These are phyloP conservation scores for Fusarium keratoplasticum DNA, from an alignment of 2,329 filamentous ascomycete species.

Conservation along the genomic window DNA sequence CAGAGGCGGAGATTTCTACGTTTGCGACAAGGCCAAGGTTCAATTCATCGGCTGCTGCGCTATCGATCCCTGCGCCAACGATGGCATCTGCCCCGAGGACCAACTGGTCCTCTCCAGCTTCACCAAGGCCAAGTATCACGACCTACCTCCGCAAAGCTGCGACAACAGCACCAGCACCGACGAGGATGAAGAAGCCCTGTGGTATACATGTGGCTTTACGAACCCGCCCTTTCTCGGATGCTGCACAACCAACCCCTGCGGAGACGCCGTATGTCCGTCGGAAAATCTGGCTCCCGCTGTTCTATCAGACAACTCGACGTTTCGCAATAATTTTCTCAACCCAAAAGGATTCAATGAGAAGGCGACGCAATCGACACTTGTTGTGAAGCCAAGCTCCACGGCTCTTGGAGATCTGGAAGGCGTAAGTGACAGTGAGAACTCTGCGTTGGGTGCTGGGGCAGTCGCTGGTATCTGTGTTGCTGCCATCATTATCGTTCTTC, in stretches of 20 bases:
- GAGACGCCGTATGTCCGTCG: neutral
- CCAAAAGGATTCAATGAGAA: neutral
- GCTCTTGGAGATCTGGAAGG: neutral
- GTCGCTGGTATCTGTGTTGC: neutral
- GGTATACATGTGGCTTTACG: constrained; percentile 47
- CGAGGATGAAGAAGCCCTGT: constrained; percentile 28
- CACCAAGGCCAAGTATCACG: constrained; percentile 38
- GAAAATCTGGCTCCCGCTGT: neutral
- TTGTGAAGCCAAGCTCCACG: neutral
- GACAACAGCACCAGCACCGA: neutral
- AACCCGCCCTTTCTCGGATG: constrained; percentile 52
- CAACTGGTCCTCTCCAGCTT: constrained; percentile 44
- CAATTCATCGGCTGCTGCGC: constrained; percentile 55
- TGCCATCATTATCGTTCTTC: neutral
- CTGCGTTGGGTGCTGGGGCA: neutral
- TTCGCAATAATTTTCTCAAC: neutral
- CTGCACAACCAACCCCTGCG: constrained; percentile 41
- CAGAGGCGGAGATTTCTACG: constrained; percentile 49
- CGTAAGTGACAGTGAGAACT: neutral
- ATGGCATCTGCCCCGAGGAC: constrained; percentile 43
- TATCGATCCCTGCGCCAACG: constrained; percentile 46
- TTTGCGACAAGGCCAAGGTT: constrained; percentile 43
- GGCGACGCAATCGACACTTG: neutral
- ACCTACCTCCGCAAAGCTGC: constrained; percentile 48
- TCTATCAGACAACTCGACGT: neutral